Conservation (phyloP, 2,329 filamentous ascomycete species). For the Knoxdaviesia capensis region DNA sequence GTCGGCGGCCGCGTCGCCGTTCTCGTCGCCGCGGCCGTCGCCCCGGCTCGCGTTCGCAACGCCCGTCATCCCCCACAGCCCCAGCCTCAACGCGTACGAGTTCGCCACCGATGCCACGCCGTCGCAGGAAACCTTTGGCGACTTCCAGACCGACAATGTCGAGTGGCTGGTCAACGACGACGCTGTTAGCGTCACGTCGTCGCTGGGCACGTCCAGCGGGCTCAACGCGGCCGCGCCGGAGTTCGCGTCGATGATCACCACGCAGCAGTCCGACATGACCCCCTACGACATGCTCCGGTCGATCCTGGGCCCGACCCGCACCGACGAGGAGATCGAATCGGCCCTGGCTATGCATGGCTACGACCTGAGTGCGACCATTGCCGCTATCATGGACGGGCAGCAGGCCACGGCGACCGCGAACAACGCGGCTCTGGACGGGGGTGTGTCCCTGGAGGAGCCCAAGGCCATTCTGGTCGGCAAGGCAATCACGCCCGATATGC, state of each 20-base stretch:
- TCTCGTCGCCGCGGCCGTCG: conserved; percentile 82
- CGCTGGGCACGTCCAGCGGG: conserved; percentile 43
- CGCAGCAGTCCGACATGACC: conserved; percentile 73
- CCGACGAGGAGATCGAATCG: conserved; percentile 88
- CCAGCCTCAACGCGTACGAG: conserved; percentile 84
- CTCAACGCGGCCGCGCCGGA: conserved; percentile 69
- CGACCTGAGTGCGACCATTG: conserved; percentile 80
- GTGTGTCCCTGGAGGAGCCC: conserved; percentile 25
- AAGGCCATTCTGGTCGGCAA: conserved; percentile 69
- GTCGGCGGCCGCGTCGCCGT: conserved; percentile 64
- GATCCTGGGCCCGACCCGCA: conserved; percentile 71
- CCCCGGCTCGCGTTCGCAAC: conserved; percentile 79
- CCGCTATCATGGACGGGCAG: conserved; percentile 58
- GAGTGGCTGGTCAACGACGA: conserved; percentile 94
- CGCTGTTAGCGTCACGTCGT: conserved; percentile 61
- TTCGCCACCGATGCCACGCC: conserved; percentile 69
- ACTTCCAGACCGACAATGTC: conserved; percentile 83
- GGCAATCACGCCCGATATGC: conserved; percentile 57
- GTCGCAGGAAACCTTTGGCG: conserved; percentile 69
- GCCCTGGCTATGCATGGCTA: conserved; percentile 78
- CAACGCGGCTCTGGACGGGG: conserved; percentile 3
- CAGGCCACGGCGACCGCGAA: conserved; percentile 26
- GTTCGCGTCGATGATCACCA: conserved; percentile 33
- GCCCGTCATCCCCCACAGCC: conserved; percentile 81
- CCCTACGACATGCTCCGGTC: conserved; percentile 96